Evolutionary conservation across 768 basidiomycete genomes (phyloP).

Genomic region (Termitomyces sp.): DNA sequence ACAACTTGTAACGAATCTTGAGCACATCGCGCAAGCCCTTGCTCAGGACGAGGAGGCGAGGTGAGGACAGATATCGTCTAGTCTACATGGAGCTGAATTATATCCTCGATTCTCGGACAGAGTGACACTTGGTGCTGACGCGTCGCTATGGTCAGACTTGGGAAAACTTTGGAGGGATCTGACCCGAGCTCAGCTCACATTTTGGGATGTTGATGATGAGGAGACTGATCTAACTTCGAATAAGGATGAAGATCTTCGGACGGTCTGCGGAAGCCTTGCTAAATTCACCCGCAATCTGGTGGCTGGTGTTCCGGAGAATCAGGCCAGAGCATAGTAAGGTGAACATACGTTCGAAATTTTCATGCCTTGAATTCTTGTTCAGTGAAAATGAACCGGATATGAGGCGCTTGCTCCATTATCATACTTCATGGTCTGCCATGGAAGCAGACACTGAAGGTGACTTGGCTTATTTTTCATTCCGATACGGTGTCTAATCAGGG

Average conservation of each 20-base stretch:
- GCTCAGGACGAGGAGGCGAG: constrained; percentile 41
- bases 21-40: constrained; percentile 48
- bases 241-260: constrained; percentile 33
- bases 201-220: constrained; percentile 47
- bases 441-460: constrained; percentile 54
- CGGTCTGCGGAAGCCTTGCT: constrained; percentile 51
- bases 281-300: constrained; percentile 85
- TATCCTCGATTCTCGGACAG: constrained; percentile 7
- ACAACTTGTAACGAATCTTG: constrained; percentile 38
- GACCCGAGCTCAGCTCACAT: constrained; percentile 45
- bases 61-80: constrained; percentile 20
- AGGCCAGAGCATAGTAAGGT: constrained; percentile 69
- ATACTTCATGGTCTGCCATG: constrained; percentile 74
- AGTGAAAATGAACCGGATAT: constrained; percentile 75
- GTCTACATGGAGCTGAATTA: background rate
- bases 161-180: constrained; percentile 55
- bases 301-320: constrained; percentile 72
- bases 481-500: background rate
- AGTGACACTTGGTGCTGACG: constrained; percentile 30
- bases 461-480: constrained; percentile 18
- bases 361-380: constrained; percentile 9
- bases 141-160: constrained; percentile 53
- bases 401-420: constrained; percentile 61
- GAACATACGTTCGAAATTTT: background rate
- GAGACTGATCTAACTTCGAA: constrained; percentile 22